Conservation (phyloP, 2,329 filamentous ascomycete species). For the Neonectria neomacrospora region DNA sequence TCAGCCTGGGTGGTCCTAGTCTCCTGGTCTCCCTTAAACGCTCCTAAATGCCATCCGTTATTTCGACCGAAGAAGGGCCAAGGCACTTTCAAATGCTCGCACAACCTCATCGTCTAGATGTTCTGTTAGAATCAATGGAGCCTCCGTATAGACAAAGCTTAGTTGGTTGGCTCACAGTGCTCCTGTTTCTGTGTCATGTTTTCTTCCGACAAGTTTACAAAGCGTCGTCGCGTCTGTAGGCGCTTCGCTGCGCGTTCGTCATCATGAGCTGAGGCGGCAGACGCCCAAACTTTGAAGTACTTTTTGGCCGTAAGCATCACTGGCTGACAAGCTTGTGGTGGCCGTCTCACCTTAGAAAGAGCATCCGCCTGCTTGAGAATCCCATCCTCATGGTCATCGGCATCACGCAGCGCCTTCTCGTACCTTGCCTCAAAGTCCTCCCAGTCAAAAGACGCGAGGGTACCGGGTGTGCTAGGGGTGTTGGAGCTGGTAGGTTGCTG, state of each 20-base stretch:
- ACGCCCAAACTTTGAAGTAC: slow-evolving; percentile 85
- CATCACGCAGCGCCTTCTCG: slow-evolving; percentile 70
- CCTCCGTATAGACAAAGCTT: slow-evolving; percentile 56
- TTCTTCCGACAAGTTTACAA: slow-evolving; percentile 79
- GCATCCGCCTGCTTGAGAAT: slow-evolving; percentile 74
- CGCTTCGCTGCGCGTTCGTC: slow-evolving; percentile 81
- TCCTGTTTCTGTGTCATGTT: slow-evolving; percentile 78
- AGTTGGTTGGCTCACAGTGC: slow-evolving; percentile 68
- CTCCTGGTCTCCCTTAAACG: neutral
- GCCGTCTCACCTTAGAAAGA: slow-evolving; percentile 68
- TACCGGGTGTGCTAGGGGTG: slow-evolving; percentile 62
- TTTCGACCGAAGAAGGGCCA: slow-evolving; percentile 62
- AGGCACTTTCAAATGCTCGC: slow-evolving; percentile 70
- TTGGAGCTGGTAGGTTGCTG: slow-evolving; percentile 47
- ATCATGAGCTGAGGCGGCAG: slow-evolving; percentile 77
- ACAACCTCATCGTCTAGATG: slow-evolving; percentile 64
- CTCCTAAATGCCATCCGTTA: slow-evolving; percentile 34
- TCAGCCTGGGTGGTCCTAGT: neutral
- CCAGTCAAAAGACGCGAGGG: slow-evolving; percentile 76
- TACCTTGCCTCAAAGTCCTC: slow-evolving; percentile 78
- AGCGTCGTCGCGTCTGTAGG: slow-evolving; percentile 80
- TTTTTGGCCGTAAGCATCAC: slow-evolving; percentile 49
- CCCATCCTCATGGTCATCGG: slow-evolving; percentile 71
- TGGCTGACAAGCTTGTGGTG: slow-evolving; percentile 49
- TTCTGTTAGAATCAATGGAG: slow-evolving; percentile 29